These are phyloP conservation scores for Gymnopilus dilepis DNA, from an alignment of 768 basidiomycete genomes.

Conservation along the genomic window DNA sequence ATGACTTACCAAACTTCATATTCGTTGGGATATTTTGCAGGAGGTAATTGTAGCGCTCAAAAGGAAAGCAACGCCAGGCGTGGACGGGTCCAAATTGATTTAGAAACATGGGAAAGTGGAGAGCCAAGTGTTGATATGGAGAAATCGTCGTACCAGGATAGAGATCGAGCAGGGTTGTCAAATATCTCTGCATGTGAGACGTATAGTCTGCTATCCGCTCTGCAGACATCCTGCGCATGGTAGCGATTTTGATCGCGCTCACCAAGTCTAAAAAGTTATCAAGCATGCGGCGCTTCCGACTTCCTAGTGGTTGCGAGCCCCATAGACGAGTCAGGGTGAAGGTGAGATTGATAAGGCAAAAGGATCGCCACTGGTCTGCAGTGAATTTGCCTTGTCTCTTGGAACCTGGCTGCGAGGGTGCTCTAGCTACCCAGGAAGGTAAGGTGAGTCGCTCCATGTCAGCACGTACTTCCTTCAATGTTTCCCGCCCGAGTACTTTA, in stretches of 20 bases:
- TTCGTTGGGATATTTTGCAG: conserved; percentile 34
- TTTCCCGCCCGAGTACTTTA: conserved; percentile 16
- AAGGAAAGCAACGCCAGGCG: conserved; percentile 40
- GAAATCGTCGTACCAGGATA: conserved; percentile 34
- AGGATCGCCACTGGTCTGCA: conserved; percentile 40
- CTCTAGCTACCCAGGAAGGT: conserved; percentile 27
- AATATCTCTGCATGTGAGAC: conserved; percentile 36
- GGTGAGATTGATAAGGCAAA: conserved; percentile 37
- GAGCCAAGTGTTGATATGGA: conserved; percentile 44
- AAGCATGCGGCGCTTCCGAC: conserved; percentile 25
- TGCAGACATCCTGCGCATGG: conserved; percentile 25
- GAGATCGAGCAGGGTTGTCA: conserved; percentile 31
- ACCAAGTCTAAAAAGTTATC: conserved; percentile 42
- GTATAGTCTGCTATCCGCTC: conserved; percentile 30
- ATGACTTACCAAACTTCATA: conserved; percentile 35
- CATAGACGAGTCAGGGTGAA: conserved; percentile 41
- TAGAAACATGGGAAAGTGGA: conserved; percentile 42
- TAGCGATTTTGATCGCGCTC: conserved; percentile 35
- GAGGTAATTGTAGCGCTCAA: conserved; percentile 36
- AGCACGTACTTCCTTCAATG: conserved; percentile 24
- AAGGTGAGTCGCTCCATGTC: conserved; percentile 26
- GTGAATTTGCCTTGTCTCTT: conserved; percentile 29
- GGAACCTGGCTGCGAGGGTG: conserved; percentile 26
- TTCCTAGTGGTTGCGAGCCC: conserved; percentile 24
- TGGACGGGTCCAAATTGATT: conserved; percentile 39